Conservation (phyloP, 2,329 filamentous ascomycete species). For the Ceratocystis eucalypticola region DNA sequence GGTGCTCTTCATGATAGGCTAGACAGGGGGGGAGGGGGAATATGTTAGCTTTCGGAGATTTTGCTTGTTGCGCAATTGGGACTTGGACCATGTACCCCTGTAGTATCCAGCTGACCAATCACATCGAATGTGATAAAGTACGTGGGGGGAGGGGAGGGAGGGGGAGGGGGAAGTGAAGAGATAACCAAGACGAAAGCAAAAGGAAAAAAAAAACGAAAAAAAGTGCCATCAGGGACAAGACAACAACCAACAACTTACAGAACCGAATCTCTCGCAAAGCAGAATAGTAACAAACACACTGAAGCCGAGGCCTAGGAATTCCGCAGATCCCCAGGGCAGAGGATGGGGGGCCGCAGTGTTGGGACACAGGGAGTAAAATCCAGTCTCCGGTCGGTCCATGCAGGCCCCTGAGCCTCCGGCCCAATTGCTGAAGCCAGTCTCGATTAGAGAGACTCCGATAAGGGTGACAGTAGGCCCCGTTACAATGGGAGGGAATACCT, state of each 20-base stretch:
- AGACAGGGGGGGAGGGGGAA: not conserved
- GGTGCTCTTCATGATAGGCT: conserved; percentile 69
- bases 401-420: conserved; percentile 57
- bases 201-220: not conserved
- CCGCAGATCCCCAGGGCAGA: conserved; percentile 63
- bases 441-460: conserved; percentile 61
- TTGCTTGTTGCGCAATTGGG: not conserved
- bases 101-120: not conserved
- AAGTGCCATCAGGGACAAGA: not conserved
- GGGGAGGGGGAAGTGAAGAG: not conserved
- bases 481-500: conserved; percentile 66
- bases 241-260: conserved; percentile 24
- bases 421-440: conserved; percentile 63
- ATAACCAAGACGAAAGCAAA: not conserved
- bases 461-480: conserved; percentile 54
- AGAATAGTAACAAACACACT: conserved; percentile 69
- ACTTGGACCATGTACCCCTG: not conserved
- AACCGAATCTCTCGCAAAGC: conserved; percentile 65
- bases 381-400: conserved; percentile 33
- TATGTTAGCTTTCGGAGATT: conserved; percentile 1
- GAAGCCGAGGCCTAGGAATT: conserved; percentile 68
- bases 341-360: conserved; percentile 54
- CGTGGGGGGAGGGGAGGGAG: not conserved
- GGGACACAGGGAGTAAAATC: conserved; percentile 52
- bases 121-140: not conserved